Percentiles rank a stretch among this genome's conserved stretches.
These are phyloP conservation scores for Gossypium armourianum DNA, from an alignment of 441 rosid genomes.

Conservation along the genomic window DNA sequence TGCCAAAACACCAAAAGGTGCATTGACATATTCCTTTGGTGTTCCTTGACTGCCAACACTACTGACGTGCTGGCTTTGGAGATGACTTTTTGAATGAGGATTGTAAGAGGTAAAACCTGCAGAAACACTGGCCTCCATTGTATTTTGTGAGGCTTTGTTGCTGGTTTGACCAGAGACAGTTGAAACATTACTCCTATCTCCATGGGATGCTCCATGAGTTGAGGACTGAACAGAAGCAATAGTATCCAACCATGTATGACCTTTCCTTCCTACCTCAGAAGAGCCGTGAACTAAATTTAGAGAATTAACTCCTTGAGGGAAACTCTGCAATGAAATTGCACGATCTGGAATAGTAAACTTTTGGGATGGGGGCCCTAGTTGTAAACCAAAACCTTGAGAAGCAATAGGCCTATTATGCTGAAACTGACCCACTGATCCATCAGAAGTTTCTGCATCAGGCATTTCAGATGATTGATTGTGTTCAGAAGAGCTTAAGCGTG, in stretches of 20 bases:
- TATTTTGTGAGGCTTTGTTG: slow-evolving; percentile 13
- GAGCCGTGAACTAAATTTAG: slow-evolving; percentile 18
- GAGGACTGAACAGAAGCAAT: slow-evolving; percentile 34
- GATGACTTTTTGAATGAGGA: slow-evolving; percentile 34
- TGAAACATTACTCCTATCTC: slow-evolving; percentile 26
- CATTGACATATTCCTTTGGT: slow-evolving; percentile 23
- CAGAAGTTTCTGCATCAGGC: slow-evolving; percentile 41
- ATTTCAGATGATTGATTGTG: slow-evolving; percentile 30
- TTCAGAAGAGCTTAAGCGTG: slow-evolving; percentile 36
- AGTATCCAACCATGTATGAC: slow-evolving; percentile 34
- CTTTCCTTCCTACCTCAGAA: slow-evolving; percentile 32
- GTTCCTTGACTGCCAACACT: slow-evolving; percentile 28
- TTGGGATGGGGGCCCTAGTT: slow-evolving; percentile 71
- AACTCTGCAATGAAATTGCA: slow-evolving; percentile 29
- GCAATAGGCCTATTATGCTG: slow-evolving; percentile 38
- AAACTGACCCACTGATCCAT: slow-evolving; percentile 38
- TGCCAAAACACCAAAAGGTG: slow-evolving; percentile 30
- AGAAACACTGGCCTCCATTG: slow-evolving; percentile 24
- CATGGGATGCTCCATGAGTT: slow-evolving; percentile 30
- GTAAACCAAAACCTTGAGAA: slow-evolving; percentile 70
- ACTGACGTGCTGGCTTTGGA: slow-evolving; percentile 28
- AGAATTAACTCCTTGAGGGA: slow-evolving; percentile 26
- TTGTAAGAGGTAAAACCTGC: slow-evolving; percentile 28
- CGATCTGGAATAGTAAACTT: slow-evolving; percentile 30
- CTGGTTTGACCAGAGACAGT: slow-evolving; percentile 25